A percentile compares a stretch with the other conserved stretches of the same genome.
Conservation (phyloP, 768 basidiomycete genomes). For the Suillus bovinus region DNA sequence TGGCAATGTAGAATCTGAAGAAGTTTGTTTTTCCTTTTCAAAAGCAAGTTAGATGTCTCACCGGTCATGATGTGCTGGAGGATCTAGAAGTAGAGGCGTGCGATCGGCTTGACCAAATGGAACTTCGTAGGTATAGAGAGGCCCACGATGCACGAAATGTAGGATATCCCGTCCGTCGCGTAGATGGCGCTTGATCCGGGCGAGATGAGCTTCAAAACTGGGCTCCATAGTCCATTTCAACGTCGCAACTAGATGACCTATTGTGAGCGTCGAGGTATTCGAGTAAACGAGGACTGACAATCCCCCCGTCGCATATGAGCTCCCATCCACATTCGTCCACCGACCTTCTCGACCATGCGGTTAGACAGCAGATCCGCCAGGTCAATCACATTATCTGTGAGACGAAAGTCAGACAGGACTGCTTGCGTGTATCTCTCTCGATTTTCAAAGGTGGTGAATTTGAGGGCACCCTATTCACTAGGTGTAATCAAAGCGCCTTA, state of each 20-base stretch:
- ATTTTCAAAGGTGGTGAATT: slow-evolving; percentile 33
- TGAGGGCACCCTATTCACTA: slow-evolving; percentile 29
- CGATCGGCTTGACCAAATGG: slow-evolving; percentile 21
- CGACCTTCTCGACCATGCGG: slow-evolving; percentile 31
- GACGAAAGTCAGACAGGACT: slow-evolving; percentile 33
- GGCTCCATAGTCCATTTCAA: slow-evolving; percentile 37
- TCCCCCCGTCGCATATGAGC: slow-evolving; percentile 48
- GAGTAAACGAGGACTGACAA: slow-evolving; percentile 28
- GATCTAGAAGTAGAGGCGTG: slow-evolving; percentile 24
- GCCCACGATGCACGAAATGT: slow-evolving; percentile 22
- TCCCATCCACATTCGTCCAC: slow-evolving; percentile 42
- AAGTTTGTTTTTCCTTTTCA: not conserved
- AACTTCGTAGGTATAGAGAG: slow-evolving; percentile 20
- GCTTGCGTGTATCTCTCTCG: slow-evolving; percentile 29
- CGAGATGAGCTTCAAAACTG: slow-evolving; percentile 33
- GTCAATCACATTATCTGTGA: slow-evolving; percentile 24
- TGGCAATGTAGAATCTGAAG: slow-evolving; percentile 37
- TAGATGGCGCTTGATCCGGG: slow-evolving; percentile 31
- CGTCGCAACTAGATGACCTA: slow-evolving; percentile 22
- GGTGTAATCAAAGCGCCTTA: not conserved
- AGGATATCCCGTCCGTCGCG: slow-evolving; percentile 19
- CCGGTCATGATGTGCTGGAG: slow-evolving; percentile 26
- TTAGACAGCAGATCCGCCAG: slow-evolving; percentile 32
- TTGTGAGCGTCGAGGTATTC: too few species aligned
- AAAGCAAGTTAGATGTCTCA: slow-evolving; percentile 10